A percentile compares a stretch with the other conserved stretches of the same genome.
Evolutionary conservation across 306 rosid genomes (phyloP).

Genomic region (Alnus rubra): DNA sequence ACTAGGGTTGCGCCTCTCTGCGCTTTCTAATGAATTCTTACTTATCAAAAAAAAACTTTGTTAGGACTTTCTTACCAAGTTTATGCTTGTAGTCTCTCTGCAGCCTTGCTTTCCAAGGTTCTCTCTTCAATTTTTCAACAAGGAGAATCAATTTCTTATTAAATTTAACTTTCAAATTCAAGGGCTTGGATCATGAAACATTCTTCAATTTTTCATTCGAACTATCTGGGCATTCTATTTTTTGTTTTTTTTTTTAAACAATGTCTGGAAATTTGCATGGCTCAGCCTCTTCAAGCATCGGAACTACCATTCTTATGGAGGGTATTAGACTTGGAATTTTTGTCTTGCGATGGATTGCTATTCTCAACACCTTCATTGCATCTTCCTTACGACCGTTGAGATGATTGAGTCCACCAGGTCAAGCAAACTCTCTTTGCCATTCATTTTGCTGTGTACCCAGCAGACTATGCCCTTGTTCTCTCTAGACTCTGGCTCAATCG

Average conservation of each 20-base stretch:
- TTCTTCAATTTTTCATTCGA: constrained; percentile 4
- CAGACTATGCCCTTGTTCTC: constrained; percentile 71
- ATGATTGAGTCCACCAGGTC: constrained; percentile 63
- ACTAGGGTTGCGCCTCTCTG: too few species aligned
- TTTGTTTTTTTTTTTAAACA: constrained; percentile 33
- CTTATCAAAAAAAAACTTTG: too few species aligned
- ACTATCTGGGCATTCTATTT: constrained; percentile 27
- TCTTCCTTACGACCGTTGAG: constrained; percentile 52
- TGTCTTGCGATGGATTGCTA: constrained; percentile 60
- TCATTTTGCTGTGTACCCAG: constrained; percentile 61
- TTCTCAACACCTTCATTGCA: constrained; percentile 61
- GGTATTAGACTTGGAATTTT: constrained; percentile 69
- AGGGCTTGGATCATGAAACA: too few species aligned
- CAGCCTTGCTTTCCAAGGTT: too few species aligned
- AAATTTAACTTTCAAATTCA: not conserved
- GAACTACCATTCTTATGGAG: constrained; percentile 84
- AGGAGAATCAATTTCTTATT: not conserved
- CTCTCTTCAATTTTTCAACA: not conserved
- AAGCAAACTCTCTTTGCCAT: constrained; percentile 37
- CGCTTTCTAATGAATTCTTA: too few species aligned
- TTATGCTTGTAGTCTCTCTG: too few species aligned
- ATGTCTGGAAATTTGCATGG: constrained; percentile 48
- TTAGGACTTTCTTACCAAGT: too few species aligned
- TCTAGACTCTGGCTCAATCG: constrained; percentile 67
- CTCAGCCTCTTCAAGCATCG: constrained; percentile 80